phyloP scores from a whole-genome alignment of 805 yeast species.

The Starmera dryadoides region DNA sequence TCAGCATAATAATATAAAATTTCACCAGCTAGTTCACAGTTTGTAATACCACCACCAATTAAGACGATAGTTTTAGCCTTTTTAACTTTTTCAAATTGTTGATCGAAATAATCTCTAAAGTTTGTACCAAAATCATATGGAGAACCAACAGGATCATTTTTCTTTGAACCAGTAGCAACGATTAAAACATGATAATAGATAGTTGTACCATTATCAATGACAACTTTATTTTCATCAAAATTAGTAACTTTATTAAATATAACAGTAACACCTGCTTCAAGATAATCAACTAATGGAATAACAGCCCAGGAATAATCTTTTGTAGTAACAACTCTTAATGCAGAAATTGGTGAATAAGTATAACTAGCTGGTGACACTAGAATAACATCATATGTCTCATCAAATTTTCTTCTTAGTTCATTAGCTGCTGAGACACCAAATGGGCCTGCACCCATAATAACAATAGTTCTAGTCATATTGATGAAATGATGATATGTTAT shows the following conservation, averaged over 20 bases:
- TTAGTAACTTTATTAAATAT: conserved; percentile 10
- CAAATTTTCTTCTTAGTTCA: conserved; percentile 2
- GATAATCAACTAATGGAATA: conserved; percentile 6
- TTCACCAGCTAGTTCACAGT: conserved; percentile 26
- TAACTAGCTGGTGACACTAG: conserved; percentile 8
- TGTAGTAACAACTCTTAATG: conserved; percentile 6
- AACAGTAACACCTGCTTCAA: conserved; percentile 10
- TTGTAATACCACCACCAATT: conserved; percentile 27
- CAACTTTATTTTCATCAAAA: conserved; percentile 10
- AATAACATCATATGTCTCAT: conserved; percentile 1
- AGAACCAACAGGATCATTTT: conserved; percentile 20
- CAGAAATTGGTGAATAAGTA: conserved; percentile 6
- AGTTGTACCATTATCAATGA: conserved; percentile 5
- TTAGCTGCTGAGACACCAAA: conserved; percentile 12
- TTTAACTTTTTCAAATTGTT: conserved; percentile 10
- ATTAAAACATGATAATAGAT: conserved; percentile 18
- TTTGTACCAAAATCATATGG: conserved; percentile 10
- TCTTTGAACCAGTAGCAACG: conserved; percentile 24
- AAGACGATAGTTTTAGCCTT: conserved; percentile 21
- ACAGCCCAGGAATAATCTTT: conserved; percentile 4
- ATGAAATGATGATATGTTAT: no score
- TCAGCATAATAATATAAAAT: conserved; percentile 15
- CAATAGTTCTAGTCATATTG: neutral
- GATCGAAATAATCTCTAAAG: conserved; percentile 8
- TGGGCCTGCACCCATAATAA: conserved; percentile 9